phyloP scores from a whole-genome alignment of 208 protist genomes.

The Crithidia expoeki region DNA sequence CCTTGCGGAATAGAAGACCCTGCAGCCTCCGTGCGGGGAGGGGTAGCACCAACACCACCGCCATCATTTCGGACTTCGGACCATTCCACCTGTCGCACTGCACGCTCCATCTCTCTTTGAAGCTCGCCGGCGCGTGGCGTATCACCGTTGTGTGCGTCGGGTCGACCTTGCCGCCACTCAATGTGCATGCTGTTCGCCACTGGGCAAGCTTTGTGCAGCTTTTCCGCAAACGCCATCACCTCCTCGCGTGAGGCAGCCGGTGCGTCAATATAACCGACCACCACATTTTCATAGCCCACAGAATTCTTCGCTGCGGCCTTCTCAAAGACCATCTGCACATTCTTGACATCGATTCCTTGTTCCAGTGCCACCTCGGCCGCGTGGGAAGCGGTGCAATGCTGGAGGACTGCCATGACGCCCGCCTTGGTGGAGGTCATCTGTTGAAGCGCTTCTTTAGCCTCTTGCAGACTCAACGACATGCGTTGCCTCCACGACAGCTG shows the following conservation, averaged over 20 bases:
- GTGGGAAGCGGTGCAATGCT: constrained; percentile 87
- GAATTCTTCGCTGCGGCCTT: constrained; percentile 33
- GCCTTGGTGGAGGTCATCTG: constrained; percentile 64
- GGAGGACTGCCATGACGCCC: constrained; percentile 74
- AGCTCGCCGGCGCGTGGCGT: neutral
- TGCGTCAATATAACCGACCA: constrained; percentile 89
- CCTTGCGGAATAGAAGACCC: constrained; percentile 13
- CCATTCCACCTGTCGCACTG: constrained; percentile 2
- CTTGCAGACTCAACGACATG: constrained; percentile 6
- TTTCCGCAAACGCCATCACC: constrained; percentile 76
- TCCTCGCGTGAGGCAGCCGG: constrained; percentile 67
- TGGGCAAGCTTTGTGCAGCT: constrained; percentile 75
- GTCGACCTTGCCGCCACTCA: constrained; percentile 48
- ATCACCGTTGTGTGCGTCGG: neutral
- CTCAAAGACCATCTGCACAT: constrained; percentile 78
- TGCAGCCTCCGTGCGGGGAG: neutral
- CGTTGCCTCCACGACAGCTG: constrained; percentile 25
- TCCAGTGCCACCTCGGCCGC: constrained; percentile 85
- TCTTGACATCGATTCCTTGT: constrained; percentile 81
- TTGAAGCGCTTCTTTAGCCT: constrained; percentile 36
- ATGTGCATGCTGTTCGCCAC: constrained; percentile 71
- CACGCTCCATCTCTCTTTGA: constrained; percentile 18
- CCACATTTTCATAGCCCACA: constrained; percentile 57
- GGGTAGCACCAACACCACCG: neutral
- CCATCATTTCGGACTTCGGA: neutral